Conservation (phyloP, 1,139 yeast genomes). For the Schizosaccharomyces versatilis region DNA sequence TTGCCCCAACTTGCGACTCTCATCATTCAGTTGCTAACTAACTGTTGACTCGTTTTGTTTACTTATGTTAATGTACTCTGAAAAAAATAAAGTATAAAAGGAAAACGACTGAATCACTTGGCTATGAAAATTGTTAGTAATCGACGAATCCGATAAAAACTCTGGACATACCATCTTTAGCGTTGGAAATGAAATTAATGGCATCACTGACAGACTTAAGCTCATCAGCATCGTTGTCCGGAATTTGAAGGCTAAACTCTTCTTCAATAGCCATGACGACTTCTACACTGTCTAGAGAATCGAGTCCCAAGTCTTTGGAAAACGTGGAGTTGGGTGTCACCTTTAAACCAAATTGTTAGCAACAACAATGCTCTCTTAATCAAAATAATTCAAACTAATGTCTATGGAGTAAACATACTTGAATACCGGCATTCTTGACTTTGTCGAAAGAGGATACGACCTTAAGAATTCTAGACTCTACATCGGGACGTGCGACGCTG, state of each 20-base stretch:
- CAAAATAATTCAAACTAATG: conserved; percentile 3
- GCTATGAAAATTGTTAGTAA: no score
- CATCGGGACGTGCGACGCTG: conserved; percentile 20
- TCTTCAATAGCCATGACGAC: conserved; percentile 81
- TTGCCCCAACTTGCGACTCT: no score
- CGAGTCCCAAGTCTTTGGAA: conserved; percentile 59
- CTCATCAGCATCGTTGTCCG: conserved; percentile 68
- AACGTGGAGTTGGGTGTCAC: conserved; percentile 41
- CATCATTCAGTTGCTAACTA: no score
- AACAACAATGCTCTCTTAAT: conserved; percentile 11
- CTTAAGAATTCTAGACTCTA: conserved; percentile 54
- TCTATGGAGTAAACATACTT: conserved; percentile 8
- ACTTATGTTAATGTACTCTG: no score
- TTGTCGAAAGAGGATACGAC: conserved; percentile 65
- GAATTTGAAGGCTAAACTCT: conserved; percentile 39
- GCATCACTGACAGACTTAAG: conserved; percentile 71
- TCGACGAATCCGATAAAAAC: neutral
- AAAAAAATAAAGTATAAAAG: no score
- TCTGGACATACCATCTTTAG: conserved; percentile 30
- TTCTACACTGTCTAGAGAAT: conserved; percentile 72
- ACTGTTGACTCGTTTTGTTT: no score
- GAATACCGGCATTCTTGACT: conserved; percentile 11
- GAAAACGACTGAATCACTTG: no score
- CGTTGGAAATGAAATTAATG: conserved; percentile 48
- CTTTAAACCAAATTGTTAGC: conserved; percentile 13